Base-by-base conservation (phyloP, 768 basidiomycete species). In the Pleurotus platypus region DNA sequence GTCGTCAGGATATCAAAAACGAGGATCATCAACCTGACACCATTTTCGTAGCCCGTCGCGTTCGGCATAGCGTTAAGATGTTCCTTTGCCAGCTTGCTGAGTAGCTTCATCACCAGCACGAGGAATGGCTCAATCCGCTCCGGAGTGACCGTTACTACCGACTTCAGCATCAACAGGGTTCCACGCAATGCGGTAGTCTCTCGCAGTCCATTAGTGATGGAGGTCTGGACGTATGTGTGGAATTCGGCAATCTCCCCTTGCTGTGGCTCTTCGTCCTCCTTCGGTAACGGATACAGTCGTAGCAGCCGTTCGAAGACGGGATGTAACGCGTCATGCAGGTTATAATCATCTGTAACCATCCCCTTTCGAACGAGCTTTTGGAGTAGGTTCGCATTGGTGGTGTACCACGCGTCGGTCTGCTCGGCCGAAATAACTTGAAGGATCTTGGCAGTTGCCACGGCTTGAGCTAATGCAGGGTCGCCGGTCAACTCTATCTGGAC, bases 321-420 rank as follows among this genome's bases (percentile, higher is more conserved):
- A 56, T 88, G 82, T 20, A 97, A 71, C 11, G 87, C 82, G 57
- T 96, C 92, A 61, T 94, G 91, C 7, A 98, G 80, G 8, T 73
- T 75, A 49, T 81, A 72, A 56, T 98, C 94, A 20, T 95, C 93
- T 18, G 85, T 86, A 13, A 87, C 72, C 66, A 96, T 78, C 13
- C 93, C 91, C 72, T 92, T 96, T 61, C 92, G 88, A 55, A 98
- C 79, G 20, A 98, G 83, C 61, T 88, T 88, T 63, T 89, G 87
- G 5, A 98, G 77, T 12, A 86, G 78, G 4, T 75, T 68, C 1
- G 90, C 83, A 66, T 98, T 94, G 18, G 76, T 64, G 4, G 67
- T 73, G 67, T 88, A 91, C 96, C 96, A 99, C 0, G 79, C 69
- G 62, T 94, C 87, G 16, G 87, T 80, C 65, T 96, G 92, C 65